phyloP scores from a whole-genome alignment of 345 rosid genomes.

The Linum tenue region DNA sequence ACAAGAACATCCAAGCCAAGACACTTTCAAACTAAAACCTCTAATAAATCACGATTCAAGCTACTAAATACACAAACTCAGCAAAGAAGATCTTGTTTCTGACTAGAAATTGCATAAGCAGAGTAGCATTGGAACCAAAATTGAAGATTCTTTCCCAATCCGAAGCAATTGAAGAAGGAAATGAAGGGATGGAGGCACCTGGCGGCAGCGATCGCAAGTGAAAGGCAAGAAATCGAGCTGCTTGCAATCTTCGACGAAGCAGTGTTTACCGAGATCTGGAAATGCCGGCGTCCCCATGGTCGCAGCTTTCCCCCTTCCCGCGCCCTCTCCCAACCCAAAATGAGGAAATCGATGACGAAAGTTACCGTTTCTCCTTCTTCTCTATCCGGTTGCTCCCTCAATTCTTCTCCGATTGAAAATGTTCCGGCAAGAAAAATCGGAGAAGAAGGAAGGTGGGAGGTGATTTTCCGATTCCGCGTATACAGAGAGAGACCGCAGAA shows the following conservation, averaged over 20 bases:
- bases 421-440: background rate
- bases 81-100: too few relatives aligned
- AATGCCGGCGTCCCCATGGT: slow-evolving; percentile 93
- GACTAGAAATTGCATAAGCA: background rate
- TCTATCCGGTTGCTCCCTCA: background rate
- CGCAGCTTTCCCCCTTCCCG: background rate
- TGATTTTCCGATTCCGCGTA: slow-evolving; percentile 22
- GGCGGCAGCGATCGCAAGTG: slow-evolving; percentile 85
- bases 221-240: slow-evolving; percentile 94
- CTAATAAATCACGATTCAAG: background rate
- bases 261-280: slow-evolving; percentile 93
- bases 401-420: background rate
- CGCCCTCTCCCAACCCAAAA: background rate
- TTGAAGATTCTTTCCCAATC: background rate
- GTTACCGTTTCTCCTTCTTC: background rate
- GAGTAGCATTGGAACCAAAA: background rate
- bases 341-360: slow-evolving; percentile 2
- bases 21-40: background rate
- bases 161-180: background rate
- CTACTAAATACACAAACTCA: background rate
- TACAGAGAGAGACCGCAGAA: background rate
- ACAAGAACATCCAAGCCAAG: too few relatives aligned
- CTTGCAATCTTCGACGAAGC: slow-evolving; percentile 66
- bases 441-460: background rate
- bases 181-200: slow-evolving; percentile 30